phyloP scores from a whole-genome alignment of 1,284 basidiomycete genomes.

The Irpex lacteus region DNA sequence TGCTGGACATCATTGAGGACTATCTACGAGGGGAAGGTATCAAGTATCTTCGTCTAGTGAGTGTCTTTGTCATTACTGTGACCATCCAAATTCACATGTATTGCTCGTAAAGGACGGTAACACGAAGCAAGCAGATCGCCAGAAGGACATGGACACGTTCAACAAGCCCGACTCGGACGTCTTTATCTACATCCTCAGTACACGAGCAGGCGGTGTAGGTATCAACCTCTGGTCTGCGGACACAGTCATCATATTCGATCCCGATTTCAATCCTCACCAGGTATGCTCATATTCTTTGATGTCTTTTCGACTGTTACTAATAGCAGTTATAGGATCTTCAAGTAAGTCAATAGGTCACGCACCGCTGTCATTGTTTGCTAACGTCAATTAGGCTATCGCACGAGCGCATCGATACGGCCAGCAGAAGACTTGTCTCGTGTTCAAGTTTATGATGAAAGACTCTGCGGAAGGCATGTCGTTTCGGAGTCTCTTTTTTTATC shows the following conservation, averaged over 20 bases:
- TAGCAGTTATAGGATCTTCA: constrained; percentile 56
- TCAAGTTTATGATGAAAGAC: constrained; percentile 89
- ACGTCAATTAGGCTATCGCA: constrained; percentile 71
- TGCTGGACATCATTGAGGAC: constrained; percentile 89
- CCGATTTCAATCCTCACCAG: constrained; percentile 94
- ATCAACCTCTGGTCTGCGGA: constrained; percentile 91
- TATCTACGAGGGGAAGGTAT: constrained; percentile 89
- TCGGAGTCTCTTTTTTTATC: not conserved
- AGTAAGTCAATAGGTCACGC: constrained; percentile 36
- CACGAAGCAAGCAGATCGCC: constrained; percentile 83
- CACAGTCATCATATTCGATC: constrained; percentile 90
- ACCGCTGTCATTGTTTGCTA: constrained; percentile 3
- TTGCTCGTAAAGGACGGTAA: constrained; percentile 73
- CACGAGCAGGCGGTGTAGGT: constrained; percentile 94
- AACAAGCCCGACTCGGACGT: constrained; percentile 84
- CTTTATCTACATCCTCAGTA: constrained; percentile 91
- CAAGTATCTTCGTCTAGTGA: constrained; percentile 86
- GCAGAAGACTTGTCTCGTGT: constrained; percentile 81
- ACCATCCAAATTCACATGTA: not conserved
- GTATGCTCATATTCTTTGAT: constrained; percentile 34
- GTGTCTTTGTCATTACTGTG: constrained; percentile 16
- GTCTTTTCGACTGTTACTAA: constrained; percentile 4
- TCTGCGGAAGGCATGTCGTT: constrained; percentile 74
- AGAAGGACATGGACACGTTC: constrained; percentile 93
- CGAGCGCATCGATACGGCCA: constrained; percentile 85